Evolutionary conservation across 495 filamentous ascomycete species (phyloP).

Genomic region (Sordaria brevicollis): DNA sequence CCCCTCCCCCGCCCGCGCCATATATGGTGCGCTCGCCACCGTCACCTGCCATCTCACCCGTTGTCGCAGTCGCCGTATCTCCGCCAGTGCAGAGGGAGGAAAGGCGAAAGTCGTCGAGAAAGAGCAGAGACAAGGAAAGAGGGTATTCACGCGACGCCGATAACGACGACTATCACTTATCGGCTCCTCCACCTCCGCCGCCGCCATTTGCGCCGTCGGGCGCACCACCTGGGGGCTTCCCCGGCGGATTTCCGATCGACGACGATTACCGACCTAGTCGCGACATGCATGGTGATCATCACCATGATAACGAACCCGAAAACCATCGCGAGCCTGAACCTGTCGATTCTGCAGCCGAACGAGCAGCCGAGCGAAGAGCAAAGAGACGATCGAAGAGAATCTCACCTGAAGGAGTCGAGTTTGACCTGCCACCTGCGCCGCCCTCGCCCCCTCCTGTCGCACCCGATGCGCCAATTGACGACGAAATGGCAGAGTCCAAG

Average conservation of each 20-base stretch:
- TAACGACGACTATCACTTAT: conserved; percentile 8
- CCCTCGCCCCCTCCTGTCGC: conserved; percentile 32
- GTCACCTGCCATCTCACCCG: not conserved
- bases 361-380: conserved; percentile 32
- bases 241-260: conserved; percentile 39
- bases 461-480: conserved; percentile 26
- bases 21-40: not conserved
- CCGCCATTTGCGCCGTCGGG: conserved; percentile 17
- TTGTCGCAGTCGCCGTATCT: conserved; percentile 1
- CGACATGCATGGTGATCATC: not conserved
- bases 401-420: conserved; percentile 21
- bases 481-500: conserved; percentile 22
- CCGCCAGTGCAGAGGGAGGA: conserved; percentile 8
- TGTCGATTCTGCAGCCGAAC: conserved; percentile 16
- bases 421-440: conserved; percentile 17
- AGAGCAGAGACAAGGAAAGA: conserved; percentile 13
- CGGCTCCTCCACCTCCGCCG: conserved; percentile 9
- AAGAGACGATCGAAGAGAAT: conserved; percentile 21
- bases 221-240: conserved; percentile 41
- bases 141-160: not conserved
- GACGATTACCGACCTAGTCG: conserved; percentile 15
- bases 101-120: conserved; percentile 16
- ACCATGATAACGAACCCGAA: conserved; percentile 3
- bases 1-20: not conserved
- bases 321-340: not conserved